A percentile compares a stretch with the other conserved stretches of the same genome.
phyloP scores from a whole-genome alignment of 2,329 filamentous ascomycete genomes.

The Neonectria ditissima region DNA sequence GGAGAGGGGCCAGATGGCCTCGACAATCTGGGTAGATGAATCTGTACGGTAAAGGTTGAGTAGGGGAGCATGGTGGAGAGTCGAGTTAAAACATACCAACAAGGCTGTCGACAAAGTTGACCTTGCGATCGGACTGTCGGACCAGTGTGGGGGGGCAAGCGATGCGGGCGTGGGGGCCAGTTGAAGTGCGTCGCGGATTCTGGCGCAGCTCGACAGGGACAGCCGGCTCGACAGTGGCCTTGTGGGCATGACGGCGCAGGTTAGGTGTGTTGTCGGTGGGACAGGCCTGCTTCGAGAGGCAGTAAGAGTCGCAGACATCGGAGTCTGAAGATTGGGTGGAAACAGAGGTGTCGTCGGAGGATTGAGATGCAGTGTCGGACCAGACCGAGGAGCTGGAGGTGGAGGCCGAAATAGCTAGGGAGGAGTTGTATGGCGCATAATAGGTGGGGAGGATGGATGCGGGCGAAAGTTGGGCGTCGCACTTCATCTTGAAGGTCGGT shows the following conservation, averaged over 20 bases:
- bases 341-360: constrained; percentile 75
- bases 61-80: constrained; percentile 33
- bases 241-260: constrained; percentile 39
- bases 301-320: constrained; percentile 60
- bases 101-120: constrained; percentile 95
- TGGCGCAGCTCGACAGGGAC: constrained; percentile 73
- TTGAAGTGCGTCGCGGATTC: constrained; percentile 69
- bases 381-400: constrained; percentile 83
- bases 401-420: constrained; percentile 79
- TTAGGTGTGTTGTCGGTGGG: constrained; percentile 40
- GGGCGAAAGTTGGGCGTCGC: constrained; percentile 65
- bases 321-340: constrained; percentile 71
- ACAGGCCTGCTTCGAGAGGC: constrained; percentile 46
- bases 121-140: constrained; percentile 90
- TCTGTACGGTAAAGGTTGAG: constrained; percentile 69
- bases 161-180: constrained; percentile 65
- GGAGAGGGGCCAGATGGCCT: constrained; percentile 95
- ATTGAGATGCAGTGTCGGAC: constrained; percentile 78
- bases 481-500: constrained; percentile 67
- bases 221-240: constrained; percentile 53
- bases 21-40: constrained; percentile 96
- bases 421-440: constrained; percentile 74
- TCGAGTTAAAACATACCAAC: constrained; percentile 81
- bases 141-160: constrained; percentile 80
- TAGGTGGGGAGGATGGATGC: constrained; percentile 58